A percentile compares a stretch with the other conserved stretches of the same genome.
Conservation (phyloP, 2,329 filamentous ascomycete genomes). For the Didymella segeticola region DNA sequence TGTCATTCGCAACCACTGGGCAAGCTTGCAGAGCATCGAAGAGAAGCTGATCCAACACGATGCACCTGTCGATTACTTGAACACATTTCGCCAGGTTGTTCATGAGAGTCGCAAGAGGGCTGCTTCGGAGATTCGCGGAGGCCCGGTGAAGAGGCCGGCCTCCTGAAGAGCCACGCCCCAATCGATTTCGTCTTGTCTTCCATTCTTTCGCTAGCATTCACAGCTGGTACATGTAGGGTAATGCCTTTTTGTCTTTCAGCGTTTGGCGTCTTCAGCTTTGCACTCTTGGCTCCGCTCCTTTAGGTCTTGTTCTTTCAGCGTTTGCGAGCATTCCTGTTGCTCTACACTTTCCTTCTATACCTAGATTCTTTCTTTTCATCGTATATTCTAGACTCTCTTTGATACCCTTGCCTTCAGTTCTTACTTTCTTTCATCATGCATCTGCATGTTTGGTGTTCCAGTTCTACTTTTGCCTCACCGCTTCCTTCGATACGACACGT, state of each 20-base stretch:
- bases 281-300: too few relatives aligned
- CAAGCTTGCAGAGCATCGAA: conserved; percentile 34
- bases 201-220: neutral
- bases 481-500: neutral
- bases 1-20: conserved; percentile 41
- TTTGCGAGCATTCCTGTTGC: neutral
- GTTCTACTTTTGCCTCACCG: conserved; percentile 3
- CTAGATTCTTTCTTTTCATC: conserved; percentile 1
- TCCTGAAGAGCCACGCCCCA: neutral
- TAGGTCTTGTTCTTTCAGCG: neutral
- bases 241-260: conserved; percentile 5
- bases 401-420: conserved; percentile 12
- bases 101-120: conserved; percentile 45
- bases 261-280: conserved; percentile 22
- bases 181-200: neutral
- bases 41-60: conserved; percentile 30
- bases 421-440: conserved; percentile 9
- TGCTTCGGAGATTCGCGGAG: conserved; percentile 36
- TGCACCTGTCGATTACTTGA: conserved; percentile 35
- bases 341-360: conserved; percentile 9
- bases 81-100: conserved; percentile 34
- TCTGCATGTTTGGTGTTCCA: neutral
- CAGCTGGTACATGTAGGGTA: conserved; percentile 8
- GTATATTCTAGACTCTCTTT: conserved; percentile 15
- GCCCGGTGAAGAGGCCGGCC: conserved; percentile 39